Evolutionary conservation across 306 rosid species (phyloP).

Genomic region (Potentilla sterilis): DNA sequence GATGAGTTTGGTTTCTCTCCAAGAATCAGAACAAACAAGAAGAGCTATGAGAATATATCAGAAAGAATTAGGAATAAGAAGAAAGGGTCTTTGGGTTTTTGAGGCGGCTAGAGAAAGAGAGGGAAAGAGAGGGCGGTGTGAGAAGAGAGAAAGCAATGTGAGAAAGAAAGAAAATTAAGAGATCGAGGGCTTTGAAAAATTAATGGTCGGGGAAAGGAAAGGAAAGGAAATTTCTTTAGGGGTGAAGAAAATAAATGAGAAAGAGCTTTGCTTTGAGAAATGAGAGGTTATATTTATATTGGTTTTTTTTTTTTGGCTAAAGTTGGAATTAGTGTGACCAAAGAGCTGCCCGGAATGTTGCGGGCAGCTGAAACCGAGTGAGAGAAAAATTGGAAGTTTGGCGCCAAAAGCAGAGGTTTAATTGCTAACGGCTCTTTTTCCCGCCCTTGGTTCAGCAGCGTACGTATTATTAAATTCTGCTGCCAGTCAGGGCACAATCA

Average conservation of each 20-base stretch:
- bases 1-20: constrained; percentile 10
- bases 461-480: constrained; percentile 25
- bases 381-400: constrained; percentile 29
- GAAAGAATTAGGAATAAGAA: constrained; percentile 45
- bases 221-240: constrained; percentile 12
- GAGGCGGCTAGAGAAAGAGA: not conserved
- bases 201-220: constrained; percentile 30
- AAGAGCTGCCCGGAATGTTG: constrained; percentile 56
- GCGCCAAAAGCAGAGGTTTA: constrained; percentile 46
- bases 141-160: constrained; percentile 27
- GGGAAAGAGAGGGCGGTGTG: constrained; percentile 7
- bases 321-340: constrained; percentile 18
- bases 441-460: constrained; percentile 51
- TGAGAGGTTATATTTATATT: constrained; percentile 18
- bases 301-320: constrained; percentile 17
- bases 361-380: constrained; percentile 71
- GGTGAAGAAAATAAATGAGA: constrained; percentile 23
- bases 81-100: constrained; percentile 55
- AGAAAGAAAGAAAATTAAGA: too few relatives aligned
- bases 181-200: constrained; percentile 24
- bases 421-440: constrained; percentile 91
- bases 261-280: constrained; percentile 17
- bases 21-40: constrained; percentile 28
- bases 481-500: constrained; percentile 34
- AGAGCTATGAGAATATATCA: constrained; percentile 17